Conservation (phyloP, 176 grass and related monocot genomes). For the Thinopyrum elongatum region DNA sequence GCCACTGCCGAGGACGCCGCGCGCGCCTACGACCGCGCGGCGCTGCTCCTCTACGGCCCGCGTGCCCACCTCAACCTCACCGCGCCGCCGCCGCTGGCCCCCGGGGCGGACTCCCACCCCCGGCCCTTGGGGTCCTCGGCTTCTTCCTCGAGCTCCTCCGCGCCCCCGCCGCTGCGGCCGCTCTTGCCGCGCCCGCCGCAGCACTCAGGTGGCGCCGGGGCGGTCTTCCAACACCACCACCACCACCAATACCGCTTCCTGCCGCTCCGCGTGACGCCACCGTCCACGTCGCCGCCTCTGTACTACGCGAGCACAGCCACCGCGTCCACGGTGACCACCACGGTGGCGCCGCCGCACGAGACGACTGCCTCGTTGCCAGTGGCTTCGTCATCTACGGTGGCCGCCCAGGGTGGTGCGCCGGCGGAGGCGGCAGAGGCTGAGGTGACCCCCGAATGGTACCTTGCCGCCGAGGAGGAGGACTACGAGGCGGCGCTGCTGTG, state of each 20-base stretch:
- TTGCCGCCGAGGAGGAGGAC: conserved; percentile 48
- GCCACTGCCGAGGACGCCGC: conserved; percentile 93
- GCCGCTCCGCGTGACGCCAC: background rate
- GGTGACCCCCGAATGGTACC: conserved; percentile 23
- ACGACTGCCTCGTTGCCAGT: background rate
- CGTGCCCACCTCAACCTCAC: conserved; percentile 90
- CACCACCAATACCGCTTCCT: conserved; percentile 16
- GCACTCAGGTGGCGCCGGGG: background rate
- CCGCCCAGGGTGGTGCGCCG: background rate
- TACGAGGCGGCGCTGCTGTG: conserved; percentile 65
- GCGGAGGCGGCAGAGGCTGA: conserved; percentile 1
- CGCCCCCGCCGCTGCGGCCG: conserved; percentile 1
- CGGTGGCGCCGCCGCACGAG: conserved; percentile 23
- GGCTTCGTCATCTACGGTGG: background rate
- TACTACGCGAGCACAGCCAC: conserved; percentile 28
- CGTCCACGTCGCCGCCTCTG: background rate
- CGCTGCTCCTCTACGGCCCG: conserved; percentile 77
- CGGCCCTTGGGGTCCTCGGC: conserved; percentile 32
- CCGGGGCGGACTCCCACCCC: background rate
- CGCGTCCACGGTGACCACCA: conserved; percentile 37
- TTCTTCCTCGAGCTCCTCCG: conserved; percentile 27
- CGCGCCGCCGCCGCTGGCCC: conserved; percentile 1
- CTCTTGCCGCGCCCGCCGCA: conserved; percentile 32
- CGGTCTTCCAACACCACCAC: background rate
- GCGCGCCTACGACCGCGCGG: conserved; percentile 79